phyloP scores from a whole-genome alignment of 2,329 filamentous ascomycete genomes.

The Trichoderma lentiforme region DNA sequence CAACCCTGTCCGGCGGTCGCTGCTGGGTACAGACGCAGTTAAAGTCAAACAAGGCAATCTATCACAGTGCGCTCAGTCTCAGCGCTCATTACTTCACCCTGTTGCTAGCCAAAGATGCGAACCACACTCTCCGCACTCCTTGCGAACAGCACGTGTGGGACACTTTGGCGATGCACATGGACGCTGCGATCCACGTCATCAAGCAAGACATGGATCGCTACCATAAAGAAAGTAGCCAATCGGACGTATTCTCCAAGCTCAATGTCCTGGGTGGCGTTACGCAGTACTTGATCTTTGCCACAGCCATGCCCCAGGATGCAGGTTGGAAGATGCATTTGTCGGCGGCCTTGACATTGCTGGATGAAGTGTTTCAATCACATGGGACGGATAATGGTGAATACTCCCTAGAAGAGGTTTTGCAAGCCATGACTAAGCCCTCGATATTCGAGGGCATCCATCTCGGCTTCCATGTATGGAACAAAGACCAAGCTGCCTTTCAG shows the following conservation, averaged over 20 bases:
- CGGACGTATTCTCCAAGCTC: not conserved
- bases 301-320: conserved; percentile 37
- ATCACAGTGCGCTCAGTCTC: conserved; percentile 48
- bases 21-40: conserved; percentile 52
- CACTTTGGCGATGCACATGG: conserved; percentile 5
- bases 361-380: not conserved
- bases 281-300: conserved; percentile 45
- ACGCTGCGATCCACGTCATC: not conserved
- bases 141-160: conserved; percentile 9
- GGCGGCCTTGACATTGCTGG: not conserved
- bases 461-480: conserved; percentile 29
- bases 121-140: not conserved
- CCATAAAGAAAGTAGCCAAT: conserved; percentile 16
- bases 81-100: conserved; percentile 48
- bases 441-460: not conserved
- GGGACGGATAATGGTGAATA: not conserved
- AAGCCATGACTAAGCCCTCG: not conserved
- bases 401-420: not conserved
- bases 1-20: conserved; percentile 45
- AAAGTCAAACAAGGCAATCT: conserved; percentile 46
- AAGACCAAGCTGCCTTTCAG: conserved; percentile 35
- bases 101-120: conserved; percentile 27
- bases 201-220: not conserved
- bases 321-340: conserved; percentile 19
- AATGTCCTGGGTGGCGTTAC: conserved; percentile 39